Evolutionary conservation across 371 early-diverging fungal genomes (phyloP), one percentile per base, ranked within the genome.

Genomic region (Mucor indicus): DNA sequence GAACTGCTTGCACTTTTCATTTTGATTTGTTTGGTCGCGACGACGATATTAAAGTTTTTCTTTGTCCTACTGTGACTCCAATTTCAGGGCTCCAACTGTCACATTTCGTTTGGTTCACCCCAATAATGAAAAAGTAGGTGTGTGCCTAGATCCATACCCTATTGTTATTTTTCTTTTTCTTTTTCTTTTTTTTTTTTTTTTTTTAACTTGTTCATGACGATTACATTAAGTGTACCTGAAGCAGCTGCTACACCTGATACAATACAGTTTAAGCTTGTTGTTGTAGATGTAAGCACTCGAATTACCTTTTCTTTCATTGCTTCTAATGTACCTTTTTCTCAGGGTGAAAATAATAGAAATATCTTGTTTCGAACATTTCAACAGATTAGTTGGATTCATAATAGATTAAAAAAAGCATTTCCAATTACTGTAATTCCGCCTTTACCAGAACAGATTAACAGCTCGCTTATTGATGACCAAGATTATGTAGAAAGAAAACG

Each of bases 401-500:
- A 73, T 38, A 71, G 62, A 39, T 53, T 82, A 1, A 58, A 63
- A 33, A 60, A 48, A 22, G 50, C 59, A 0, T 67, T 74, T 24
- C 62, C 69, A 12, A 66, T 67, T 38, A 33, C 72, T 9, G 72
- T 77, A 6, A 52, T 80, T 8, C 79, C 83, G 19, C 75, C 83
- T 10, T 48, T 82, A 3, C 83, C 83, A 11, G 83, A 80, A n/a
- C 66, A 74, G 6, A 62, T 77, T 9, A 51, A 65, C 19, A 42
- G 60, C n/a, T 48, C 60, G 11, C 63, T 57, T 21, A 77, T 75
- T 46, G 83, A 82, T 38, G 83, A 82, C 46, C 80, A 80, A 49
- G 83, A 80, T 62, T 75, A 79, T 38, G 79, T 82, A 1, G 83
- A 82, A 51, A 57, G 79, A 24, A 82, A 82, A 41, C 55, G 83